Evolutionary conservation across 1,284 basidiomycete genomes (phyloP).

Genomic region (Tilletia walkeri): DNA sequence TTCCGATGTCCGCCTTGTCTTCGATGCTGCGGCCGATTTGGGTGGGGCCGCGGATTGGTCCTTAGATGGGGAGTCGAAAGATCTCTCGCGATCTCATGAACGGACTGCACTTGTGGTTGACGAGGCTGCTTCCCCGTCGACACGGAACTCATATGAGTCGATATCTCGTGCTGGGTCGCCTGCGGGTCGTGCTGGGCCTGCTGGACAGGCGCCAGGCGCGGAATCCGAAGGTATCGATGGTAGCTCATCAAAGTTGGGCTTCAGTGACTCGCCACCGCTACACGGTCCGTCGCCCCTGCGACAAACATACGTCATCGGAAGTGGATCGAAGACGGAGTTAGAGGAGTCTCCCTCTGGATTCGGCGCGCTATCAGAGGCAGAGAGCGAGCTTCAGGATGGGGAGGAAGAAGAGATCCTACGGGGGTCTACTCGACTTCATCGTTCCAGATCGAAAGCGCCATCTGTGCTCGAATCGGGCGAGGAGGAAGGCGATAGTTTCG

Average conservation of each 20-base stretch:
- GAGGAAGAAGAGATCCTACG: constrained; percentile 35
- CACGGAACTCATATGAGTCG: constrained; percentile 8
- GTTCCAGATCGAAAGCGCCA: constrained; percentile 15
- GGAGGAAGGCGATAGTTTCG: neutral
- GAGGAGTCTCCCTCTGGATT: too few species aligned
- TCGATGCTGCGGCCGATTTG: constrained; percentile 3
- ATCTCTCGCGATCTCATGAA: neutral
- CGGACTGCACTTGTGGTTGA: constrained; percentile 8
- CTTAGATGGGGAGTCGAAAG: neutral
- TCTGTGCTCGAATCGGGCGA: constrained; percentile 6
- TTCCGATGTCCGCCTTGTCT: neutral
- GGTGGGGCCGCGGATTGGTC: neutral
- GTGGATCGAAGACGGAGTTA: neutral
- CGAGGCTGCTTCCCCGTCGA: neutral
- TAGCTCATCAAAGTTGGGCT: neutral
- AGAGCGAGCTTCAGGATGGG: constrained; percentile 38
- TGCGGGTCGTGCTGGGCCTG: neutral
- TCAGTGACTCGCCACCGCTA: neutral
- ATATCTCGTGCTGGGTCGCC: neutral
- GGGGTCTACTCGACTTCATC: constrained; percentile 30
- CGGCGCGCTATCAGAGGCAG: constrained; percentile 26
- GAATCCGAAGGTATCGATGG: too few species aligned
- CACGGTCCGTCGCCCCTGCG: constrained; percentile 3
- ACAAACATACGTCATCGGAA: neutral
- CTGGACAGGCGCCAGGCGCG: too few species aligned